Conservation (phyloP, 139 green algal genomes). For the Coccomyxa sp. region DNA sequence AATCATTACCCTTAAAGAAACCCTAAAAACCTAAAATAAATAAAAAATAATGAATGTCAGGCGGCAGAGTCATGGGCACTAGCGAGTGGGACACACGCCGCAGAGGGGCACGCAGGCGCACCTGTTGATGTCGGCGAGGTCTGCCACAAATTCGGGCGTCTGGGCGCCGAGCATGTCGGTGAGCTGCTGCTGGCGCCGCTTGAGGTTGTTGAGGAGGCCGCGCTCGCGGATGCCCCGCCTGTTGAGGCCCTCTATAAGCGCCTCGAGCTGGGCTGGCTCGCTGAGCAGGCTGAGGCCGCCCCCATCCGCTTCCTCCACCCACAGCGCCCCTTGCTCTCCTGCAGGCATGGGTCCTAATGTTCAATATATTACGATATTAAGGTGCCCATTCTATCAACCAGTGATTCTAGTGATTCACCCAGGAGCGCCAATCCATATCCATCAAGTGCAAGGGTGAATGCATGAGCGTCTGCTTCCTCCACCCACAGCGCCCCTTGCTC, state of each 20-base stretch:
- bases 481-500: constrained; percentile 28
- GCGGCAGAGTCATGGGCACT: no score
- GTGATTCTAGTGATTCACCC: no score
- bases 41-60: no score
- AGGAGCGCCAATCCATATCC: no score
- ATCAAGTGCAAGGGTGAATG: no score
- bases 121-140: background rate
- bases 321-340: constrained; percentile 22
- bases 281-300: constrained; percentile 17
- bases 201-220: constrained; percentile 36
- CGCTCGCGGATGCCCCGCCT: constrained; percentile 46
- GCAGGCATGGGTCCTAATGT: background rate
- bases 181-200: constrained; percentile 26
- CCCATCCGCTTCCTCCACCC: constrained; percentile 34
- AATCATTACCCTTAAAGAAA: no score
- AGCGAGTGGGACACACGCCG: background rate
- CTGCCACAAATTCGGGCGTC: background rate
- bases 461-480: constrained; percentile 21
- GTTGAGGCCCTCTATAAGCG: constrained; percentile 34
- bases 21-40: no score
- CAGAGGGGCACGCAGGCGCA: background rate
- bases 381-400: background rate
- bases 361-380: background rate
- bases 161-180: background rate
- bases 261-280: constrained; percentile 36